phyloP scores from a whole-genome alignment of 2,329 filamentous ascomycete species.

The Fusarium bactridioides region DNA sequence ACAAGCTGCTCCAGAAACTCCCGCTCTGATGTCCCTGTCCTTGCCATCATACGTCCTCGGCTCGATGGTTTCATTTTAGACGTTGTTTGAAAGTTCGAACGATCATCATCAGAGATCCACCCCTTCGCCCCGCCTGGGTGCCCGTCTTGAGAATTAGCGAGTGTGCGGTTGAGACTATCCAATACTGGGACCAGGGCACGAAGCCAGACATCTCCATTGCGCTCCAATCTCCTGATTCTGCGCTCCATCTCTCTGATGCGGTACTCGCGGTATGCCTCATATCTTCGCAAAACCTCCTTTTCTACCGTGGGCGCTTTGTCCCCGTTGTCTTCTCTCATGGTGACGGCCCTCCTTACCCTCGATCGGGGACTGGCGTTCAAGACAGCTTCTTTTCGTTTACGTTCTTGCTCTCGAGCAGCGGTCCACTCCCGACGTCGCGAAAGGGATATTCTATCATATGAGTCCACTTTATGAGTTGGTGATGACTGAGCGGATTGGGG shows the following conservation, averaged over 20 bases:
- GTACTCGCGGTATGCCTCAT: constrained; percentile 52
- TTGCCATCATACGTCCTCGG: constrained; percentile 33
- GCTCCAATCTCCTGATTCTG: constrained; percentile 56
- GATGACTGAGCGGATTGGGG: constrained; percentile 44
- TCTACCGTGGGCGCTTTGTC: constrained; percentile 38
- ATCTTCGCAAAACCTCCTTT: constrained; percentile 48
- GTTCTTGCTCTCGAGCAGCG: constrained; percentile 41
- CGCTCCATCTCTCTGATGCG: constrained; percentile 58
- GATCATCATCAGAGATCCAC: constrained; percentile 47
- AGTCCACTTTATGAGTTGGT: constrained; percentile 34
- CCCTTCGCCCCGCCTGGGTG: constrained; percentile 32
- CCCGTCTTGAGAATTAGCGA: constrained; percentile 37
- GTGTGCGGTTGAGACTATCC: constrained; percentile 52
- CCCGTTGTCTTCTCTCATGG: constrained; percentile 38
- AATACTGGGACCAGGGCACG: constrained; percentile 55
- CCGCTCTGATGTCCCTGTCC: constrained; percentile 41
- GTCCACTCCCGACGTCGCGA: constrained; percentile 48
- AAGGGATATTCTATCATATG: constrained; percentile 43
- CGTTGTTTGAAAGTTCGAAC: constrained; percentile 7
- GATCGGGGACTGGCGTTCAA: constrained; percentile 28
- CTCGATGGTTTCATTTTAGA: constrained; percentile 21
- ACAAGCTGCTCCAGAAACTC: constrained; percentile 44
- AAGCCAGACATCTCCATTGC: constrained; percentile 56
- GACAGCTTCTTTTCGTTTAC: constrained; percentile 34
- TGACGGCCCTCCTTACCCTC: constrained; percentile 29